Percentiles rank a stretch among this genome's conserved stretches.
These are phyloP conservation scores for Calycina marina DNA, from an alignment of 2,329 filamentous ascomycete genomes.

Conservation along the genomic window DNA sequence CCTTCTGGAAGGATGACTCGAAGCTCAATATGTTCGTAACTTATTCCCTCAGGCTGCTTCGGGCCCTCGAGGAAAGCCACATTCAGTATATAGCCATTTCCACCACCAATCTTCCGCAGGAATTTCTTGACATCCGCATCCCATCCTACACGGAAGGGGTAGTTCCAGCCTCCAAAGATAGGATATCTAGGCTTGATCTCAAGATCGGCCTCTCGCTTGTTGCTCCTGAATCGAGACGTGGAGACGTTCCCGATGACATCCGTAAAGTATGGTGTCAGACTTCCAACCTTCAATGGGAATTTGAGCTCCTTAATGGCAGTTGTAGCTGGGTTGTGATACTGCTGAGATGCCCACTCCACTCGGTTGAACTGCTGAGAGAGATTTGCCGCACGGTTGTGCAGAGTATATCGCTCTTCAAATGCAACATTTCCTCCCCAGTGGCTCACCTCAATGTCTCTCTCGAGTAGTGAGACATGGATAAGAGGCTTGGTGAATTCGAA, in stretches of 20 bases:
- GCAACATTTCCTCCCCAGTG: conserved; percentile 97
- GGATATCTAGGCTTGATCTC: conserved; percentile 91
- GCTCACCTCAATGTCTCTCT: conserved; percentile 87
- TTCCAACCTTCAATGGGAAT: conserved; percentile 66
- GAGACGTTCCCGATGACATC: conserved; percentile 96
- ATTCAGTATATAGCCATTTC: conserved; percentile 68
- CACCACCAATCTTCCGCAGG: conserved; percentile 46
- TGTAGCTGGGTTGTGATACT: conserved; percentile 63
- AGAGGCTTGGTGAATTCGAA: conserved; percentile 95
- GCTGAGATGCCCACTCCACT: conserved; percentile 57
- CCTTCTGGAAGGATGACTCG: conserved; percentile 85
- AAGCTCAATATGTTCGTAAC: conserved; percentile 69
- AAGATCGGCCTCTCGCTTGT: conserved; percentile 63
- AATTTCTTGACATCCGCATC: conserved; percentile 71
- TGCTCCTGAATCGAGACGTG: conserved; percentile 74
- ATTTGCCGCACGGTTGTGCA: conserved; percentile 75
- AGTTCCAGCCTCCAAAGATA: conserved; percentile 96
- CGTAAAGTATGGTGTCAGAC: conserved; percentile 80
- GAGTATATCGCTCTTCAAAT: conserved; percentile 83
- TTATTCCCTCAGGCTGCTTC: conserved; percentile 69
- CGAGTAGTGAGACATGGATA: conserved; percentile 60
- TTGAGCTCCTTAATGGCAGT: conserved; percentile 70
- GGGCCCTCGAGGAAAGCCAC: conserved; percentile 90
- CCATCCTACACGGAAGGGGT: conserved; percentile 94
- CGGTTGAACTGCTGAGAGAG: conserved; percentile 59